These are phyloP conservation scores for Kandelia obovata DNA, from an alignment of 345 rosid genomes.

Conservation along the genomic window DNA sequence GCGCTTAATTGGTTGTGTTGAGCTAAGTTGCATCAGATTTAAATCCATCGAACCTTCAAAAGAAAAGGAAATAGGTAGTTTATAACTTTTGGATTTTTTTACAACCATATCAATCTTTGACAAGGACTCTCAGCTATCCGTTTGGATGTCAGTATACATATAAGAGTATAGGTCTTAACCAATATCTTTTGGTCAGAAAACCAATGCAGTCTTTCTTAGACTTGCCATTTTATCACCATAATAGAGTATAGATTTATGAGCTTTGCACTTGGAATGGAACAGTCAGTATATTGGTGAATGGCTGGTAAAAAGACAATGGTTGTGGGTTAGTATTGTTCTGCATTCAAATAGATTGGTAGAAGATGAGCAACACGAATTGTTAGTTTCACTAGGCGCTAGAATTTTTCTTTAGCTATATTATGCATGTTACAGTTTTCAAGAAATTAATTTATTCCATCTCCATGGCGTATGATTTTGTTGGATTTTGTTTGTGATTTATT, in stretches of 20 bases:
- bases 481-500: background rate
- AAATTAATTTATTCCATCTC: no score
- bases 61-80: background rate
- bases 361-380: no score
- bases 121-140: background rate
- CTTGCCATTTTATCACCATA: no score
- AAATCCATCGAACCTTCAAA: no score
- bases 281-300: background rate
- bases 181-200: background rate
- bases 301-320: background rate
- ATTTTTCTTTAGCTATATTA: background rate
- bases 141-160: background rate
- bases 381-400: no score
- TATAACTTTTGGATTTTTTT: background rate
- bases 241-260: no score
- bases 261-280: background rate
- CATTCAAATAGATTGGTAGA: background rate
- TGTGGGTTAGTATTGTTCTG: background rate
- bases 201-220: background rate
- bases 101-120: background rate
- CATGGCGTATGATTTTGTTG: background rate
- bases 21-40: no score
- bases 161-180: background rate
- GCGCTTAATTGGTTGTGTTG: no score
- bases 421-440: background rate